Evolutionary conservation across 73 alveolate species (phyloP).

Genomic region (Diophrys appendiculata): DNA sequence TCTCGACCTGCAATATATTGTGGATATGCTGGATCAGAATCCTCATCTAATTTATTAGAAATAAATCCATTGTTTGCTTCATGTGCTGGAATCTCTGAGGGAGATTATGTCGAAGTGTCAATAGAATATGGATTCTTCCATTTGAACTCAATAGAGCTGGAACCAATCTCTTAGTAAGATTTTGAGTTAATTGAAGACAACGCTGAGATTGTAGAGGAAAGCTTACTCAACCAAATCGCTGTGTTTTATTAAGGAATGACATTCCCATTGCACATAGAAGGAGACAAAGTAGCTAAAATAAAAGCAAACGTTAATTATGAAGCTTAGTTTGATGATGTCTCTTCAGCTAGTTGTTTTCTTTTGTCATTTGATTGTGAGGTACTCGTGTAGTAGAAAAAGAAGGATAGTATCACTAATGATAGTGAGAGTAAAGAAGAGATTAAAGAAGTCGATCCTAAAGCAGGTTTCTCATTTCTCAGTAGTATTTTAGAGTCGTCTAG

Average conservation of each 20-base stretch:
- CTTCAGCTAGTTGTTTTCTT: conserved; percentile 25
- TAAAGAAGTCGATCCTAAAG: too few relatives aligned
- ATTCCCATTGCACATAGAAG: conserved; percentile 10
- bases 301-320: neutral
- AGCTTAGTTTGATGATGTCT: too few relatives aligned
- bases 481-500: too few relatives aligned
- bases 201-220: conserved; percentile 30
- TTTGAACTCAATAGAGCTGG: conserved; percentile 33
- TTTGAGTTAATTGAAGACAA: conserved; percentile 47
- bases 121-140: conserved; percentile 36
- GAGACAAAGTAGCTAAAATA: neutral
- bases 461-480: too few relatives aligned
- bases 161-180: conserved; percentile 49
- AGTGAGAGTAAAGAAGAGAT: too few relatives aligned
- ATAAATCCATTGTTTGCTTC: neutral
- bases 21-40: too few relatives aligned
- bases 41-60: too few relatives aligned
- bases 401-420: too few relatives aligned
- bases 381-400: conserved; percentile 14
- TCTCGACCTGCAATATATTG: too few relatives aligned
- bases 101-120: conserved; percentile 22
- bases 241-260: conserved; percentile 21
- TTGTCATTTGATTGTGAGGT: conserved; percentile 28
- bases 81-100: conserved; percentile 21
- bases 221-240: conserved; percentile 34